Evolutionary conservation across 2,329 filamentous ascomycete genomes (phyloP).

Genomic region (Colletotrichum caudatum): DNA sequence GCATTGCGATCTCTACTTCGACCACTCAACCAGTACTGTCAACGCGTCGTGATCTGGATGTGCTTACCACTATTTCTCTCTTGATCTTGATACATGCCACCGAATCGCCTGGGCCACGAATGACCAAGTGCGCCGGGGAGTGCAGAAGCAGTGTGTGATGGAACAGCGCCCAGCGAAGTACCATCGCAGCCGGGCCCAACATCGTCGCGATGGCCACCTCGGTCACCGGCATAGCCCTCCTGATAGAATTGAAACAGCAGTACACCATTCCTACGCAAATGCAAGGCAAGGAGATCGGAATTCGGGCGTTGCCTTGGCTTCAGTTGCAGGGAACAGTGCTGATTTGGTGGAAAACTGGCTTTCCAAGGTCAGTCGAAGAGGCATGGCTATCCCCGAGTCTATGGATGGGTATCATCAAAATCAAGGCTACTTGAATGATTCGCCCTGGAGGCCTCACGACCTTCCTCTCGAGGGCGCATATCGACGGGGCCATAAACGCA

Average conservation of each 20-base stretch:
- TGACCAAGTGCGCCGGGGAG: background rate
- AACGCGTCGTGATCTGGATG: background rate
- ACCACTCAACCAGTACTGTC: background rate
- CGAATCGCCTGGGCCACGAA: background rate
- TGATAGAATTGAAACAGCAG: background rate
- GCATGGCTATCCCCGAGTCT: background rate
- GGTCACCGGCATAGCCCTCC: background rate
- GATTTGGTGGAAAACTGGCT: constrained; percentile 34
- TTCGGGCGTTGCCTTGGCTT: background rate
- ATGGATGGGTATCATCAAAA: background rate
- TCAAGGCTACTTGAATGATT: background rate
- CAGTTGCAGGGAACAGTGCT: background rate
- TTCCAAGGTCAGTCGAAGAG: constrained; percentile 21
- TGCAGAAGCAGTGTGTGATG: constrained; percentile 6
- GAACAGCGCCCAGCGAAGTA: background rate
- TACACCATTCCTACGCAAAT: background rate
- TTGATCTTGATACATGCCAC: too few species aligned
- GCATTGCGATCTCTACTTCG: background rate
- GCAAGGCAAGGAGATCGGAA: background rate
- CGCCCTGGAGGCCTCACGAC: constrained; percentile 24
- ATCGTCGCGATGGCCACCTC: background rate
- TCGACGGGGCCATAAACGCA: constrained; percentile 19
- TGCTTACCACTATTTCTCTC: background rate
- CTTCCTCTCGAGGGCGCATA: background rate
- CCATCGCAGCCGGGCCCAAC: constrained; percentile 2